Conservation (phyloP, 2,329 filamentous ascomycete genomes). For the Diaporthe ampelina region DNA sequence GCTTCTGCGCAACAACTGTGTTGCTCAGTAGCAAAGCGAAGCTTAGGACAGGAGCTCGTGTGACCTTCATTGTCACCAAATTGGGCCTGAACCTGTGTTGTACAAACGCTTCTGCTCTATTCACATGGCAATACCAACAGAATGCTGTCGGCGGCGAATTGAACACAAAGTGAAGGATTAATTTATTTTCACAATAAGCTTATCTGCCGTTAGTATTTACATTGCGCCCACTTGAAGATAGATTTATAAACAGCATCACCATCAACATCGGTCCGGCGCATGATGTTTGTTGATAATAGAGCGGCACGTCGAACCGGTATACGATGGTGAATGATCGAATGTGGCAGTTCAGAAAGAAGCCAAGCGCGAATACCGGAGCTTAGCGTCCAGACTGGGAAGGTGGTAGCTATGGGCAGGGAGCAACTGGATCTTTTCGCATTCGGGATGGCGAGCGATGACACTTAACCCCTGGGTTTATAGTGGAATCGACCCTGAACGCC, state of each 20-base stretch:
- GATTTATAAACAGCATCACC: not conserved
- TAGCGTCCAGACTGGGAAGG: conserved; percentile 28
- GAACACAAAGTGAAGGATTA: not conserved
- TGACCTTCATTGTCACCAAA: not conserved
- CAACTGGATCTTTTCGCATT: not conserved
- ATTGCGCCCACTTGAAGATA: too few relatives aligned
- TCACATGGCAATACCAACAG: not conserved
- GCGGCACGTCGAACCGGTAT: conserved; percentile 17
- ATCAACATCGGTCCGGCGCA: not conserved
- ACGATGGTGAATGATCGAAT: conserved; percentile 21
- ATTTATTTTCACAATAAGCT: not conserved
- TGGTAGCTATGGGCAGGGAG: conserved; percentile 16
- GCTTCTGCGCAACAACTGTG: not conserved
- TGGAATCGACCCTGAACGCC: not conserved
- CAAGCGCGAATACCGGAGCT: conserved; percentile 27
- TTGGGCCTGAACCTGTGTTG: not conserved
- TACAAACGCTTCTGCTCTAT: not conserved
- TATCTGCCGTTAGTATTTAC: not conserved
- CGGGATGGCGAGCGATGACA: not conserved
- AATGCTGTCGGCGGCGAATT: not conserved
- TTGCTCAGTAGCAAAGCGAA: not conserved
- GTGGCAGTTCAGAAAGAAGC: conserved; percentile 24
- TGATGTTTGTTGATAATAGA: not conserved
- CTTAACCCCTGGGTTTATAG: not conserved
- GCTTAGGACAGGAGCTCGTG: not conserved